phyloP scores from a whole-genome alignment of 2,329 filamentous ascomycete species.

The Aspergillus japonicus region DNA sequence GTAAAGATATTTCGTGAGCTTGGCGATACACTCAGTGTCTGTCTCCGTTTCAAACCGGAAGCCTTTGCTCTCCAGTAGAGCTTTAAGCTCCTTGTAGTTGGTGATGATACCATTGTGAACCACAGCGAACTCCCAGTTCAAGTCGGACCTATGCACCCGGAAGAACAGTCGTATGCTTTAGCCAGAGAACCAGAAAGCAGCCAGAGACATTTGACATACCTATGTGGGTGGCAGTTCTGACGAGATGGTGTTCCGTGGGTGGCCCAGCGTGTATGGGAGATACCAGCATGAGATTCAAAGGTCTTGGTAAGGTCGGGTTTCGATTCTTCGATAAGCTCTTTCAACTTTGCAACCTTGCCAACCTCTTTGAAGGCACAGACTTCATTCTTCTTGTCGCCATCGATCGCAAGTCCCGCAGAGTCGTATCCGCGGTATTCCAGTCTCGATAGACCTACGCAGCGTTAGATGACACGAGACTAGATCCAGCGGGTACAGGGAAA shows the following conservation, averaged over 20 bases:
- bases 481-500: constrained; percentile 19
- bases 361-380: constrained; percentile 98
- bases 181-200: neutral
- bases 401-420: constrained; percentile 90
- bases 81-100: constrained; percentile 99
- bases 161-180: neutral
- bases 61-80: constrained; percentile 86
- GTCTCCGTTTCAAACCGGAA: constrained; percentile 99
- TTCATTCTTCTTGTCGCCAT: constrained; percentile 98
- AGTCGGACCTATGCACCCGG: constrained; percentile 68
- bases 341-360: constrained; percentile 96
- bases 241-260: constrained; percentile 94
- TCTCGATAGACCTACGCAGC: constrained; percentile 72
- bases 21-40: constrained; percentile 98
- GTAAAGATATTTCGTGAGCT: constrained; percentile 97
- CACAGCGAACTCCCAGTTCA: constrained; percentile 91
- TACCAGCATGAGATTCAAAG: constrained; percentile 97
- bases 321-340: constrained; percentile 81
- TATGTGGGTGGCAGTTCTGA: constrained; percentile 96
- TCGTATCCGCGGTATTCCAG: constrained; percentile 99
- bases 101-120: constrained; percentile 99
- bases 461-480: neutral
- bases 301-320: constrained; percentile 84
- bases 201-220: constrained; percentile 57
- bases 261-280: constrained; percentile 98